Evolutionary conservation across 208 protist species (phyloP), one percentile per base, ranked within the genome.

Genomic region (Trypanosoma boissoni): DNA sequence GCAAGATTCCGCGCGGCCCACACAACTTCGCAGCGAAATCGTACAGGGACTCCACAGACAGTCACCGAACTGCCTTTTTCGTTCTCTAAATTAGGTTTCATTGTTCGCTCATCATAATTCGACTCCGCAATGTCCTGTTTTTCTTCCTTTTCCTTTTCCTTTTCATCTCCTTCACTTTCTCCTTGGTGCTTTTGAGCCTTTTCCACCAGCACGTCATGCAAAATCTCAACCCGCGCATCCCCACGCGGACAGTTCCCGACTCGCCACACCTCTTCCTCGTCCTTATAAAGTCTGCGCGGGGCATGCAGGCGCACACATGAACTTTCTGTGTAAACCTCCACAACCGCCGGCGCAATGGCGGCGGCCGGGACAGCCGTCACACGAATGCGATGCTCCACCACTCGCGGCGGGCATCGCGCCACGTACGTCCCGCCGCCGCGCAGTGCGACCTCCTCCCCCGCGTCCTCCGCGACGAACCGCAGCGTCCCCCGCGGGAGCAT

Each of bases 291-390:
- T 12, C 39, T 41, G 0, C 85, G 85, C 28, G 88, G 85, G 8
- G 81, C 66, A 20, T 68, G 42, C 36, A 95, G 57, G 26, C 61
- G 48, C 18, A 92, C 76, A 51, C 85, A 92, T 26, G 39, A 56
- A 4, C 91, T 83, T 58, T 95, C 88, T 26, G 81, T 91, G 69
- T 92, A 92, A 2, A 95, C 50, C 6, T 64, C 56, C 36, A 80
- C 75, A 41, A 72, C 65, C 9, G 67, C 74, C 12, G 85, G 88
- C 1, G 72, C 58, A 31, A 90, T 65, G 20, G 85, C 78, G 5
- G 69, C 48, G 3, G 77, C 76, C 2, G 69, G 62, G 14, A 86
- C 28, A 18, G 88, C 78, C 2, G 85, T 67, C 1, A 95, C 85
- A 10, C 45, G 39, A 3, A 92, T 59, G 2, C 60, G 57, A 24